These are phyloP conservation scores for Saturnispora diversa DNA, from an alignment of 805 yeast species.

Conservation along the genomic window DNA sequence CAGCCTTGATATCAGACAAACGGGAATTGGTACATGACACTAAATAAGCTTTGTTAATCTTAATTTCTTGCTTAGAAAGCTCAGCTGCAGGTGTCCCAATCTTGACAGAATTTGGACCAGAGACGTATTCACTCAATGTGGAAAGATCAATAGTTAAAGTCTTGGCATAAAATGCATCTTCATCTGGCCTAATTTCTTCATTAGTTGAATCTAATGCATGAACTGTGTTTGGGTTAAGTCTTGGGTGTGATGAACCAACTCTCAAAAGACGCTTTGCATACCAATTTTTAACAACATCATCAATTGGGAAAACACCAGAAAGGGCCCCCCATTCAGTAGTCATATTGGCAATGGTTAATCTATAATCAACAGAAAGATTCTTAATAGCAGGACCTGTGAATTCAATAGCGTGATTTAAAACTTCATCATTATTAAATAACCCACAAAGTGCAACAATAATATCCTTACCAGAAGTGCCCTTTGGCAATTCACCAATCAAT, in stretches of 20 bases:
- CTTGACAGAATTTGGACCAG: constrained; percentile 98
- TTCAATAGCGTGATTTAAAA: constrained; percentile 87
- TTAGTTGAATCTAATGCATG: constrained; percentile 33
- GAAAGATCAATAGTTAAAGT: constrained; percentile 72
- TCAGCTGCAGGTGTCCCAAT: constrained; percentile 72
- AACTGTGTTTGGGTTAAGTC: constrained; percentile 61
- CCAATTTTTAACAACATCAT: constrained; percentile 66
- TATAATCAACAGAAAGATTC: constrained; percentile 65
- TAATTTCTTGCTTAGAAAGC: constrained; percentile 62
- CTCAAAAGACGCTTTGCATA: constrained; percentile 54
- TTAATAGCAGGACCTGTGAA: constrained; percentile 77
- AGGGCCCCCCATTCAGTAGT: constrained; percentile 99
- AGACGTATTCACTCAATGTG: constrained; percentile 76
- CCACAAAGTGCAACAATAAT: constrained; percentile 96
- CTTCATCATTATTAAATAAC: constrained; percentile 83
- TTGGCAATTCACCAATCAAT: constrained; percentile 69
- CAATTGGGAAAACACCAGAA: constrained; percentile 96
- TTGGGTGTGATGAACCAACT: constrained; percentile 55
- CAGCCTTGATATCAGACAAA: constrained; percentile 85
- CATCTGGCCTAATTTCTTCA: constrained; percentile 47
- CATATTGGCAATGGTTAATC: constrained; percentile 93
- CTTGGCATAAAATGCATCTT: constrained; percentile 82
- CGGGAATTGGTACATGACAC: constrained; percentile 98
- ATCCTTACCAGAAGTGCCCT: constrained; percentile 92
- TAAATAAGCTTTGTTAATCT: constrained; percentile 86